Base-by-base conservation (phyloP, 2,329 filamentous ascomycete genomes). In the Cladosporium oxysporum region DNA sequence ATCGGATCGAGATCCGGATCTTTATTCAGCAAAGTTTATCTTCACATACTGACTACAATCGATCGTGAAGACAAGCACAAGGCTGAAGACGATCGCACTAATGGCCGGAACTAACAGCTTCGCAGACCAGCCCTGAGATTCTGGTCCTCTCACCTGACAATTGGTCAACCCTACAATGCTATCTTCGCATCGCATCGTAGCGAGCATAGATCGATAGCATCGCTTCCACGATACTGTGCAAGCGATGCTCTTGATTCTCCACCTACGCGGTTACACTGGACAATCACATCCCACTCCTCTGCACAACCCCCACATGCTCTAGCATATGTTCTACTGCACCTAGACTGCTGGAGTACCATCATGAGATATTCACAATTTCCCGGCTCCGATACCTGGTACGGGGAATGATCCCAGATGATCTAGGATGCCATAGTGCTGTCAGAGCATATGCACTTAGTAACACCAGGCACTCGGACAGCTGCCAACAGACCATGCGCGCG, bases 221-320 rank as follows among this genome's bases (percentile, higher is more conserved):
- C 50, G 50, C 28, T 31, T 31, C 6, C 28, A 53, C 50, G 10
- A 18, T n/a, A 53, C 18, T 7, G 16, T n/a, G 50, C 29, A 53
- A 53, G 28, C 50, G 50, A 31, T 31, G 28, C 29, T 16, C 50
- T 53, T 33, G 29, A 12, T 2, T 21, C 14, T 7, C 1, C 52
- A 28, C 28, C 52, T 55, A 33, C 52, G n/a, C 28, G 52, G 29
- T 8, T 21, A 55, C 16, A 33, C 18, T 33, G 52, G 33, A 55
- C 18, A 33, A 55, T 23, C 28, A 16, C 29, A 55, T 55, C 52
- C 52, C 52, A 33, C 52, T 21, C 28, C 8, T 14, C 28, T 55
- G 29, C 52, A 55, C 29, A 10, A 55, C 52, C 52, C 52, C 52
- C 52, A 55, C 52, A 29, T 55, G 29, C 52, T n/a, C 52, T 55